These are phyloP conservation scores for Rhodotorula sp. DNA, from an alignment of 1,284 basidiomycete genomes.

Conservation along the genomic window DNA sequence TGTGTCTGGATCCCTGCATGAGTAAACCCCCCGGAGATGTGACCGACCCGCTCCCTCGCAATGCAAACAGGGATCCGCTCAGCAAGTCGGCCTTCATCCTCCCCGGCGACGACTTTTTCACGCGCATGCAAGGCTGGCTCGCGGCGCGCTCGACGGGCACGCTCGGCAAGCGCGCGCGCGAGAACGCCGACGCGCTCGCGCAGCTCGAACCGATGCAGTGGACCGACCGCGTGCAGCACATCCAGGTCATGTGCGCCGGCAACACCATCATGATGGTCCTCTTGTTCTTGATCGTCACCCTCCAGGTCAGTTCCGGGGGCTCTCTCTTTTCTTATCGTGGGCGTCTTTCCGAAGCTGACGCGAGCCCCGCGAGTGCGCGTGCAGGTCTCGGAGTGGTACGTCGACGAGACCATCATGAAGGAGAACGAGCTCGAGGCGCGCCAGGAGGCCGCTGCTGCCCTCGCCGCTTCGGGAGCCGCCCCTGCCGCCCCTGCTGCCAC, in stretches of 20 bases:
- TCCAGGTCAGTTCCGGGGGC: slow-evolving; percentile 17
- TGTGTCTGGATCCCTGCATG: background rate
- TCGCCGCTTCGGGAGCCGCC: slow-evolving; percentile 1
- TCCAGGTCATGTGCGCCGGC: slow-evolving; percentile 36
- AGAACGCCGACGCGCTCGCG: slow-evolving; percentile 11
- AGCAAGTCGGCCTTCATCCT: slow-evolving; percentile 21
- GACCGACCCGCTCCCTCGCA: background rate
- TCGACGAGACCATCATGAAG: slow-evolving; percentile 32
- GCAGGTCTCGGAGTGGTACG: slow-evolving; percentile 39
- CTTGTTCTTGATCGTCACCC: slow-evolving; percentile 32
- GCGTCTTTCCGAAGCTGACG: background rate
- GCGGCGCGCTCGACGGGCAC: slow-evolving; percentile 18
- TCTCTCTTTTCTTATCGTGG: background rate
- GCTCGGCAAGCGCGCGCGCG: slow-evolving; percentile 33
- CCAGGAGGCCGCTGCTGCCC: background rate
- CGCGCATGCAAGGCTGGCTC: slow-evolving; percentile 29
- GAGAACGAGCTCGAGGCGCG: slow-evolving; percentile 20
- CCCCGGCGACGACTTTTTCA: slow-evolving; percentile 32
- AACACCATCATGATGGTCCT: slow-evolving; percentile 33
- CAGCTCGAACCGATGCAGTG: slow-evolving; percentile 26
- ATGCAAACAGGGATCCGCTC: slow-evolving; percentile 31
- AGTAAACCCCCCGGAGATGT: background rate
- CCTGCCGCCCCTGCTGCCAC: background rate
- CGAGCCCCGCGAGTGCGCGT: background rate
- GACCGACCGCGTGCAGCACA: slow-evolving; percentile 30